Evolutionary conservation across 176 grass and related monocot species (phyloP).

Genomic region (Rhynchospora pubera): DNA sequence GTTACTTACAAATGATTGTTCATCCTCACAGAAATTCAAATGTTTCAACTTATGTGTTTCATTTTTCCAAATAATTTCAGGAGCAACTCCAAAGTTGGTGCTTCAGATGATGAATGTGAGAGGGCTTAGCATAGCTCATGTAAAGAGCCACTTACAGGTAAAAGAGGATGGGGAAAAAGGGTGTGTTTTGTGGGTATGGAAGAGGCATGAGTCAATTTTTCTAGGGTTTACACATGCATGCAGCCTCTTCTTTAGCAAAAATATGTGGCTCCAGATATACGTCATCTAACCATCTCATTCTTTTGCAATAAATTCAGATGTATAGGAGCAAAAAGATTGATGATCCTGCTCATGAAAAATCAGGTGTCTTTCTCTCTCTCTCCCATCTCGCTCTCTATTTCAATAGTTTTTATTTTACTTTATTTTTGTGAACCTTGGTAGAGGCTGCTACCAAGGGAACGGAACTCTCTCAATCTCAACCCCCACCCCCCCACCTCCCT

Average conservation of each 20-base stretch:
- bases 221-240: constrained; percentile 22
- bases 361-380: constrained; percentile 25
- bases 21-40: neutral
- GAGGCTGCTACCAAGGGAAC: neutral
- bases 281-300: constrained; percentile 6
- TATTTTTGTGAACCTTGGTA: neutral
- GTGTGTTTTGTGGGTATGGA: constrained; percentile 14
- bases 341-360: constrained; percentile 56
- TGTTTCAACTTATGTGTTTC: neutral
- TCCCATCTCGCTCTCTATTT: neutral
- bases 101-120: constrained; percentile 99
- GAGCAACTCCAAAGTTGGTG: constrained; percentile 90
- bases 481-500: neutral
- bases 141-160: constrained; percentile 98
- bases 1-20: neutral
- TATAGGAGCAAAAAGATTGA: constrained; percentile 94
- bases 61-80: constrained; percentile 27
- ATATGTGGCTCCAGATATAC: neutral
- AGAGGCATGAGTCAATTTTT: neutral
- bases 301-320: constrained; percentile 53
- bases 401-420: neutral
- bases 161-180: constrained; percentile 19
- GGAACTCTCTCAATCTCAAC: neutral
- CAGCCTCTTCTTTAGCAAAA: constrained; percentile 5
- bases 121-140: constrained; percentile 94